Conservation (phyloP, 768 basidiomycete genomes). For the Lentinula sp. region DNA sequence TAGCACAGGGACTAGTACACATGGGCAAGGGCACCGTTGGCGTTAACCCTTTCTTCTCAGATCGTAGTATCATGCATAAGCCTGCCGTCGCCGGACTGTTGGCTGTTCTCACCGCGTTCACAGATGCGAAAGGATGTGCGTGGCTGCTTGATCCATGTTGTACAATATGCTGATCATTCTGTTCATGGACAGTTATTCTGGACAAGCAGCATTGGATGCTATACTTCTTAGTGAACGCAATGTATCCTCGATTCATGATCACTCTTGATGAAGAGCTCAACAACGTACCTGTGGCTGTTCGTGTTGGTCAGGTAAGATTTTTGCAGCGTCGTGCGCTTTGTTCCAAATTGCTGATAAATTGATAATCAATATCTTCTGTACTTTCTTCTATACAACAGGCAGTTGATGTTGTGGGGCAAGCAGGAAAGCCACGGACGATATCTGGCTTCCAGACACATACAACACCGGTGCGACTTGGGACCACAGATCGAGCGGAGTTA, state of each 20-base stretch:
- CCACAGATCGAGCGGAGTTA: slow-evolving; percentile 90
- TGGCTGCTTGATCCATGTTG: slow-evolving; percentile 12
- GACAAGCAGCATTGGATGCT: slow-evolving; percentile 99
- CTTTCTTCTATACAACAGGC: slow-evolving; percentile 45
- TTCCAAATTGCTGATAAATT: neutral
- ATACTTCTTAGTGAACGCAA: slow-evolving; percentile 90
- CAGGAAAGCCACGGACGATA: slow-evolving; percentile 94
- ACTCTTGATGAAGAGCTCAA: slow-evolving; percentile 91
- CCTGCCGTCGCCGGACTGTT: slow-evolving; percentile 87
- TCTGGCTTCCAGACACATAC: slow-evolving; percentile 98
- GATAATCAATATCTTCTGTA: neutral
- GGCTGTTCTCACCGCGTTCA: slow-evolving; percentile 86
- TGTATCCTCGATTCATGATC: slow-evolving; percentile 98
- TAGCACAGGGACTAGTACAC: slow-evolving; percentile 95
- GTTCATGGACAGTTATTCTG: slow-evolving; percentile 63
- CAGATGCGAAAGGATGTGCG: slow-evolving; percentile 90
- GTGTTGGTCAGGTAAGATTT: slow-evolving; percentile 79
- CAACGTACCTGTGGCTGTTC: slow-evolving; percentile 81
- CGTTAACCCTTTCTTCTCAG: slow-evolving; percentile 93
- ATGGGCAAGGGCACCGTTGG: slow-evolving; percentile 99
- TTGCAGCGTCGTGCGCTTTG: neutral
- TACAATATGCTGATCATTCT: neutral
- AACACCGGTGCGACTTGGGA: slow-evolving; percentile 92
- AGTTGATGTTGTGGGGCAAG: slow-evolving; percentile 95
- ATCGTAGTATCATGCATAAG: slow-evolving; percentile 84